Percentiles rank a stretch among this genome's conserved stretches.
Evolutionary conservation across 768 basidiomycete genomes (phyloP).

Genomic region (Boletus fagicola): DNA sequence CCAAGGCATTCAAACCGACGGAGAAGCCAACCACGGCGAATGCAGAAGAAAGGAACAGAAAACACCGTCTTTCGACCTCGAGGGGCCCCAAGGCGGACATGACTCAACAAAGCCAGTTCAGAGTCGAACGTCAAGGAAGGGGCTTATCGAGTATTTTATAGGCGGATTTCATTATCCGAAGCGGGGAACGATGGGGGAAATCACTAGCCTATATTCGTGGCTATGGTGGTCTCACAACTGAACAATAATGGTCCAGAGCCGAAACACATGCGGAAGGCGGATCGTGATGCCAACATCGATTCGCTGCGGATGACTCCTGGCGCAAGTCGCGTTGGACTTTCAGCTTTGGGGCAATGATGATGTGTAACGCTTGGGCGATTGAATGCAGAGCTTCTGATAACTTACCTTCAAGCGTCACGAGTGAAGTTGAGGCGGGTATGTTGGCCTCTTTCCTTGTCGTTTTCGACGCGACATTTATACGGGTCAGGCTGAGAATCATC

Average conservation of each 20-base stretch:
- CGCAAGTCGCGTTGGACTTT: background rate
- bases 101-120: background rate
- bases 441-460: background rate
- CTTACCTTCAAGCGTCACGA: background rate
- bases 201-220: background rate
- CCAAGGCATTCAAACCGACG: constrained; percentile 20
- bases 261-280: background rate
- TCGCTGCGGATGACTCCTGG: background rate
- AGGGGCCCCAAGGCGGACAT: constrained; percentile 10
- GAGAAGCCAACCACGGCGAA: constrained; percentile 26
- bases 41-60: constrained; percentile 32
- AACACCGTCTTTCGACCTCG: constrained; percentile 15
- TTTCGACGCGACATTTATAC: background rate
- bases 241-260: background rate
- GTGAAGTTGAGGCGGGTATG: background rate
- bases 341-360: background rate
- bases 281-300: background rate
- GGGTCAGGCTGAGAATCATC: background rate
- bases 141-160: constrained; percentile 3
- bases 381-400: background rate
- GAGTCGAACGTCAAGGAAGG: background rate
- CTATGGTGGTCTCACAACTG: background rate
- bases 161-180: background rate
- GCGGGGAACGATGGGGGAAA: background rate
- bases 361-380: background rate